Conservation (phyloP, 805 yeast genomes). For the Wickerhamomyces rabaulensis region DNA sequence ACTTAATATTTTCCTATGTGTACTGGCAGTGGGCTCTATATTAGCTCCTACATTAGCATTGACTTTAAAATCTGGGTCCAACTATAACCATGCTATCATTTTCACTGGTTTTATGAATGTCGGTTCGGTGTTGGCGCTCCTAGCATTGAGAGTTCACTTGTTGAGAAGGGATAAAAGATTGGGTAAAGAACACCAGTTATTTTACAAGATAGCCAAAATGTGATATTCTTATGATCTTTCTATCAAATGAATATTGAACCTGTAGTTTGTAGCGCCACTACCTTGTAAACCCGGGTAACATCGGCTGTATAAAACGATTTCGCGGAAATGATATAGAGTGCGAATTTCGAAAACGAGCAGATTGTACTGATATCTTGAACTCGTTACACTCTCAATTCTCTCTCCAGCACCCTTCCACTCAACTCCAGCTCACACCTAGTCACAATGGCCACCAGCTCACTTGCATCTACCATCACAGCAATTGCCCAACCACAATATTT, state of each 20-base stretch:
- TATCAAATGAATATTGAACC: no score
- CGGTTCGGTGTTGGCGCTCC: background rate
- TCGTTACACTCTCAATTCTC: no score
- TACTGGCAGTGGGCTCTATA: background rate
- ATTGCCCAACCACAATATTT: conserved; percentile 43
- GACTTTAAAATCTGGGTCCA: background rate
- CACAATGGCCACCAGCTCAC: background rate
- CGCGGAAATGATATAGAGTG: background rate
- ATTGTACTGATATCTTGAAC: no score
- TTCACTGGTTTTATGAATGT: background rate
- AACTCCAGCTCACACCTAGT: background rate
- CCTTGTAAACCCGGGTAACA: background rate
- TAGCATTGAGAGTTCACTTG: background rate
- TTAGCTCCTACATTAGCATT: background rate
- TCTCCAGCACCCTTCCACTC: background rate
- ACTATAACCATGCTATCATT: background rate
- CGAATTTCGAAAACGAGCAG: no score
- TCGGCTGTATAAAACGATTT: background rate
- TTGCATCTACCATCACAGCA: conserved; percentile 21
- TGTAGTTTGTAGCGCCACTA: no score
- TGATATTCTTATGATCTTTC: background rate
- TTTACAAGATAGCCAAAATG: background rate
- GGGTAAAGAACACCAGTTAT: background rate
- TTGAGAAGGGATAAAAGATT: background rate
- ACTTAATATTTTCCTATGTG: background rate